Evolutionary conservation across 2,329 filamentous ascomycete species (phyloP).

Genomic region (Fusarium sp.): DNA sequence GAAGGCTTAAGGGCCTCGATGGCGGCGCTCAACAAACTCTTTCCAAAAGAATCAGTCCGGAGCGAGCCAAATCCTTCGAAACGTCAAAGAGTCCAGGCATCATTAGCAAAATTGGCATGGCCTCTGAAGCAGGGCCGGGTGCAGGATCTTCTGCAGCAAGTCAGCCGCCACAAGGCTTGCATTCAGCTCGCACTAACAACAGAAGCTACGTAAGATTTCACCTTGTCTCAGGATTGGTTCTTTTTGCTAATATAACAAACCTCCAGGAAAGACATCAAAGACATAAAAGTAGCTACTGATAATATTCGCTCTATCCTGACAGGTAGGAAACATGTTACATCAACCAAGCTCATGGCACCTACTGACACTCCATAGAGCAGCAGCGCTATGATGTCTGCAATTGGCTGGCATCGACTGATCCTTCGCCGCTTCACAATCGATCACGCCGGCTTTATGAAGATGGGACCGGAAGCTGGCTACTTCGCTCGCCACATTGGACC

Average conservation of each 20-base stretch:
- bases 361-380: too few relatives aligned
- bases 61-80: neutral
- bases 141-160: neutral
- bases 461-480: neutral
- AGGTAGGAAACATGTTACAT: too few relatives aligned
- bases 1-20: neutral
- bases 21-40: rapidly evolving
- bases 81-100: neutral
- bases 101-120: neutral
- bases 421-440: too few relatives aligned
- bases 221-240: too few relatives aligned
- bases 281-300: too few relatives aligned
- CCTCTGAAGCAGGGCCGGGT: neutral
- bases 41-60: neutral
- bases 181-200: neutral
- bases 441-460: too few relatives aligned
- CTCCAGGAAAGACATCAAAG: too few relatives aligned
- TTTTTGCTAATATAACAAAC: too few relatives aligned
- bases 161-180: rapidly evolving
- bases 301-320: too few relatives aligned
- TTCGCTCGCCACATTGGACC: neutral
- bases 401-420: neutral
- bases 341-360: too few relatives aligned
- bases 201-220: neutral
- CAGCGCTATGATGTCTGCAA: neutral